Evolutionary conservation across 306 rosid species (phyloP).

Genomic region (Castanopsis chinensis): DNA sequence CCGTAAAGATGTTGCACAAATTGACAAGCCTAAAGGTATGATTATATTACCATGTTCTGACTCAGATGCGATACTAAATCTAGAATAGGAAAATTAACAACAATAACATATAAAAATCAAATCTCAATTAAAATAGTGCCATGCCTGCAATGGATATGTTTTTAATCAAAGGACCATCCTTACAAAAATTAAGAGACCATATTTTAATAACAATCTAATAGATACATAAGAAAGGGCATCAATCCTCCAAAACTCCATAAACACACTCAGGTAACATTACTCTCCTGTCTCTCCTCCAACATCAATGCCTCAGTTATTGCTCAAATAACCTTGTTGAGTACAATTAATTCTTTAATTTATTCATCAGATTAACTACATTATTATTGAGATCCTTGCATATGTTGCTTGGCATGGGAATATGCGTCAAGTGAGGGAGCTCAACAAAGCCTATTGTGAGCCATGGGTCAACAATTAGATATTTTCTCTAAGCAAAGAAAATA

Average conservation of each 20-base stretch:
- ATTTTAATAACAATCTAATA: not conserved
- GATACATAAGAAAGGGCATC: not conserved
- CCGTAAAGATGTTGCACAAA: conserved; percentile 68
- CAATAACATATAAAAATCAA: not conserved
- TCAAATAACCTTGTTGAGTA: not conserved
- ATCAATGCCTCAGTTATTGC: not conserved
- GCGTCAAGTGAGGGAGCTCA: not conserved
- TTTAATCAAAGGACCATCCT: not conserved
- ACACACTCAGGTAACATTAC: not conserved
- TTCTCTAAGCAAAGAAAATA: not conserved
- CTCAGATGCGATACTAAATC: not conserved
- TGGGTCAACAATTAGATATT: not conserved
- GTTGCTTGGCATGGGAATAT: not conserved
- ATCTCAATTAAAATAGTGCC: not conserved
- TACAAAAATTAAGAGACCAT: not conserved
- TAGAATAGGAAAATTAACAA: not conserved
- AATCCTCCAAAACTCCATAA: not conserved
- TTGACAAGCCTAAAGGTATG: conserved; percentile 10
- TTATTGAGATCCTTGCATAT: not conserved
- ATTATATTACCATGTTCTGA: conserved; percentile 8
- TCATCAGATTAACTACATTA: not conserved
- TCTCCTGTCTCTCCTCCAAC: not conserved
- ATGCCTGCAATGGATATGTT: not conserved
- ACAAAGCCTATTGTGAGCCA: not conserved
- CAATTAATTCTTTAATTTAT: not conserved